Conservation (phyloP, 2,329 filamentous ascomycete species). For the Ceratocystis eucalypticola region DNA sequence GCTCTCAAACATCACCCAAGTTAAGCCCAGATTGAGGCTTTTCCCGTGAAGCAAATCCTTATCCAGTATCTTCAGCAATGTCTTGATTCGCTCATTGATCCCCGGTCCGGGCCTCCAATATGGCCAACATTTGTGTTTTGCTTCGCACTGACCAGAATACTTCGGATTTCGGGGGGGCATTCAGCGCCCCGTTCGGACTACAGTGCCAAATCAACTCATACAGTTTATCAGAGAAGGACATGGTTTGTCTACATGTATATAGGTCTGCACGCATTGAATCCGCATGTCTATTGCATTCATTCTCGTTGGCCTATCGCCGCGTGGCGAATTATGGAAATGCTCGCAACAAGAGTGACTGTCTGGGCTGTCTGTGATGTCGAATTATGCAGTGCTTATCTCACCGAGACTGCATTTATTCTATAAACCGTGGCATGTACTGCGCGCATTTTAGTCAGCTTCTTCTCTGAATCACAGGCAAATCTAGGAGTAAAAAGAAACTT, state of each 20-base stretch:
- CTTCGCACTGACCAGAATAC: slow-evolving; percentile 2
- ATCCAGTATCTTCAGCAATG: neutral
- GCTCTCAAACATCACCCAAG: neutral
- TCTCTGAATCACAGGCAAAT: neutral
- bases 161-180: neutral
- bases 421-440: slow-evolving; percentile 23
- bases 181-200: neutral
- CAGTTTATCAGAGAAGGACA: neutral
- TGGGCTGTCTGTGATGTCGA: neutral
- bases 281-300: neutral
- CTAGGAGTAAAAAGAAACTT: slow-evolving; percentile 28
- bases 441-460: slow-evolving; percentile 11
- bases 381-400: neutral
- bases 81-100: neutral
- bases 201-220: slow-evolving; percentile 6
- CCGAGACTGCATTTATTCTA: neutral
- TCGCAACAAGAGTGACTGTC: neutral
- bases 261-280: no score
- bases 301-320: neutral
- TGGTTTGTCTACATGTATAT: neutral
- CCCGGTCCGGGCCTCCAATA: neutral
- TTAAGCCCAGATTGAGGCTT: neutral
- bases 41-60: neutral
- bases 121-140: neutral
- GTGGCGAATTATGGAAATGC: neutral